These are phyloP conservation scores for Wickerhamomyces mucosus DNA, from an alignment of 805 yeast species.

Conservation along the genomic window DNA sequence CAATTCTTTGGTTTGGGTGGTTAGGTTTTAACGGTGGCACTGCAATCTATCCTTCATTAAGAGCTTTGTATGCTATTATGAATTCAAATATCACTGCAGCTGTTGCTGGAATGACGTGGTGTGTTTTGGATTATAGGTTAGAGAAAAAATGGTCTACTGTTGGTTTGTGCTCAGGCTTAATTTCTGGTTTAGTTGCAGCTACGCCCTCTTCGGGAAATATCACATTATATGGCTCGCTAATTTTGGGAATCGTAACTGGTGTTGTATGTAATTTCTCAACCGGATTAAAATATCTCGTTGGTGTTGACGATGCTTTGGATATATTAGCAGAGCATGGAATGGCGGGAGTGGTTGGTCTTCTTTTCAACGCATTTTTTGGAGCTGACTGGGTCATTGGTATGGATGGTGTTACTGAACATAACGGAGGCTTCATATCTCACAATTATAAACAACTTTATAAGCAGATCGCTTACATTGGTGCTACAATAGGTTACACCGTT, in stretches of 20 bases:
- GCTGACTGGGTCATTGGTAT: constrained; percentile 83
- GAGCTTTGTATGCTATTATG: constrained; percentile 84
- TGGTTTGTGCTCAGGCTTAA: constrained; percentile 90
- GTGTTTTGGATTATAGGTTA: constrained; percentile 76
- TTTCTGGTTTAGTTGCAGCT: constrained; percentile 94
- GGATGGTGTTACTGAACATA: constrained; percentile 76
- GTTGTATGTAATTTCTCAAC: constrained; percentile 84
- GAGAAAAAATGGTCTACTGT: constrained; percentile 92
- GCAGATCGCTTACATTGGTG: constrained; percentile 76
- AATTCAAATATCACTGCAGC: constrained; percentile 87
- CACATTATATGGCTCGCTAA: constrained; percentile 84
- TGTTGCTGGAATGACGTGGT: constrained; percentile 89
- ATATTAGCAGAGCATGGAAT: constrained; percentile 97
- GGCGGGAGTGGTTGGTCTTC: constrained; percentile 84
- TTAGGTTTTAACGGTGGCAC: constrained; percentile 91
- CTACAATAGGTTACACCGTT: constrained; percentile 63
- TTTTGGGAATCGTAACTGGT: constrained; percentile 76
- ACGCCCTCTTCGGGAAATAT: constrained; percentile 91
- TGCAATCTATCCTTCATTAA: constrained; percentile 69
- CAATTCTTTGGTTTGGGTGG: constrained; percentile 92
- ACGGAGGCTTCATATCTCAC: constrained; percentile 88
- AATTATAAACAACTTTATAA: constrained; percentile 88
- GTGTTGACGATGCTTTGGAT: constrained; percentile 90
- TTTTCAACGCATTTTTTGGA: constrained; percentile 86
- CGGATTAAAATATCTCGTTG: constrained; percentile 68